A percentile compares a stretch with the other conserved stretches of the same genome.
phyloP scores from a whole-genome alignment of 2,329 filamentous ascomycete species.

The Fusarium stilboides region DNA sequence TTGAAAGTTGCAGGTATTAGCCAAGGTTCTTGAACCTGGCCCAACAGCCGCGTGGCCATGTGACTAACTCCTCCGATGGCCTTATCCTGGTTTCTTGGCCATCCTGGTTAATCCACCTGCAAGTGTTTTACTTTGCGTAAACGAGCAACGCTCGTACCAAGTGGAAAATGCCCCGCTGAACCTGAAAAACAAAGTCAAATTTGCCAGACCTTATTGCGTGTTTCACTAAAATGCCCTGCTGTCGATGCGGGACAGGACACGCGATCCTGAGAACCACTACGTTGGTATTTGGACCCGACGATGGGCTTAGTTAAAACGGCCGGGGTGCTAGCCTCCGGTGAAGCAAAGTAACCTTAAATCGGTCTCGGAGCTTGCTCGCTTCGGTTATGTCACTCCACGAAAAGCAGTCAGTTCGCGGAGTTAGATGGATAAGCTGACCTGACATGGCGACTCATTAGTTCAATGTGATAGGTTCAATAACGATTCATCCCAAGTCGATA shows the following conservation, averaged over 20 bases:
- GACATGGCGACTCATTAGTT: no score
- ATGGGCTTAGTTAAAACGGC: slow-evolving; percentile 19
- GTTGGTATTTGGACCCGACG: slow-evolving; percentile 7
- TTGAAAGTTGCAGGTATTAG: background rate
- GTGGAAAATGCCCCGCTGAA: background rate
- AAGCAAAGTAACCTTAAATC: slow-evolving; percentile 15
- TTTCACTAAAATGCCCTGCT: slow-evolving; percentile 11
- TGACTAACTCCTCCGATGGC: background rate
- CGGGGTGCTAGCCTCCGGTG: background rate
- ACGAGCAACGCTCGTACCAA: background rate
- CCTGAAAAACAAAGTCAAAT: slow-evolving; percentile 11
- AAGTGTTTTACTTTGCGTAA: background rate
- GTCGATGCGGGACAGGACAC: slow-evolving; percentile 11
- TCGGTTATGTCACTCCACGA: background rate
- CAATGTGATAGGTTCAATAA: no score
- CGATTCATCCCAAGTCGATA: background rate
- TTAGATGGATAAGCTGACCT: no score
- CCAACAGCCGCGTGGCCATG: slow-evolving; percentile 27
- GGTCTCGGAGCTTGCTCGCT: background rate
- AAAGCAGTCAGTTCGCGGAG: no score
- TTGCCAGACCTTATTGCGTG: background rate
- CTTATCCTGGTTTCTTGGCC: background rate
- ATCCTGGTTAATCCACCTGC: background rate
- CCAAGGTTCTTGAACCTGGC: slow-evolving; percentile 10
- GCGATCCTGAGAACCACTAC: slow-evolving; percentile 23